phyloP scores from a whole-genome alignment of 1,284 basidiomycete species.

The Takashimella tepidaria region DNA sequence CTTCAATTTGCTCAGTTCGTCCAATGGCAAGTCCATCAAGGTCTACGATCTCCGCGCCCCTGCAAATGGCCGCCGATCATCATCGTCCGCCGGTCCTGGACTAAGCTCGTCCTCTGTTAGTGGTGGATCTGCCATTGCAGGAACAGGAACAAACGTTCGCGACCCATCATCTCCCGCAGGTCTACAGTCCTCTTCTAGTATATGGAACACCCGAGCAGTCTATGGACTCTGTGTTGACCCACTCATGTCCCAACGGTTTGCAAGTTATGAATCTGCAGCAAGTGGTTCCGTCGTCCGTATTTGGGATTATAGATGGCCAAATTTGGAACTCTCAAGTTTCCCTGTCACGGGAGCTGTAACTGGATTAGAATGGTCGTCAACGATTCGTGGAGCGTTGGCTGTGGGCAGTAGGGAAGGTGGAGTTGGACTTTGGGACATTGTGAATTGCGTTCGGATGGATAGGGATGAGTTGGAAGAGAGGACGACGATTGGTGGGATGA shows the following conservation, averaged over 20 bases:
- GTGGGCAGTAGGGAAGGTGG: slow-evolving; percentile 43
- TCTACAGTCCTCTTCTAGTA: slow-evolving; percentile 10
- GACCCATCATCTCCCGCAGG: neutral
- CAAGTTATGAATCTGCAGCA: slow-evolving; percentile 32
- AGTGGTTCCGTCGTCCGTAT: slow-evolving; percentile 32
- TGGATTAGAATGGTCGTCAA: slow-evolving; percentile 30
- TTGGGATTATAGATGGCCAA: slow-evolving; percentile 40
- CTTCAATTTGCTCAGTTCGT: slow-evolving; percentile 30
- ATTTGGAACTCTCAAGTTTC: slow-evolving; percentile 30
- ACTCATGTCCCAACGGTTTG: slow-evolving; percentile 24
- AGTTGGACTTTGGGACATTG: slow-evolving; percentile 39
- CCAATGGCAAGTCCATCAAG: slow-evolving; percentile 35
- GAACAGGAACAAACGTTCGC: neutral
- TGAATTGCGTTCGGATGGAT: slow-evolving; percentile 16
- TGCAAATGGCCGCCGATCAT: slow-evolving; percentile 8
- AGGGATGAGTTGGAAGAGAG: slow-evolving; percentile 27
- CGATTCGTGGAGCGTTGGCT: slow-evolving; percentile 17
- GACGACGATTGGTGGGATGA: slow-evolving; percentile 31
- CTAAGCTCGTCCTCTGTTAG: slow-evolving; percentile 3
- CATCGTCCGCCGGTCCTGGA: no score
- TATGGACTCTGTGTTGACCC: slow-evolving; percentile 34
- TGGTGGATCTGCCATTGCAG: neutral
- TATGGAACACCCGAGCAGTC: slow-evolving; percentile 38
- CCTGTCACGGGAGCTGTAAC: slow-evolving; percentile 24
- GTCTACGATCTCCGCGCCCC: slow-evolving; percentile 39